A percentile compares a stretch with the other conserved stretches of the same genome.
Evolutionary conservation across 768 basidiomycete species (phyloP).

Genomic region (Leccinum subgranulosum): DNA sequence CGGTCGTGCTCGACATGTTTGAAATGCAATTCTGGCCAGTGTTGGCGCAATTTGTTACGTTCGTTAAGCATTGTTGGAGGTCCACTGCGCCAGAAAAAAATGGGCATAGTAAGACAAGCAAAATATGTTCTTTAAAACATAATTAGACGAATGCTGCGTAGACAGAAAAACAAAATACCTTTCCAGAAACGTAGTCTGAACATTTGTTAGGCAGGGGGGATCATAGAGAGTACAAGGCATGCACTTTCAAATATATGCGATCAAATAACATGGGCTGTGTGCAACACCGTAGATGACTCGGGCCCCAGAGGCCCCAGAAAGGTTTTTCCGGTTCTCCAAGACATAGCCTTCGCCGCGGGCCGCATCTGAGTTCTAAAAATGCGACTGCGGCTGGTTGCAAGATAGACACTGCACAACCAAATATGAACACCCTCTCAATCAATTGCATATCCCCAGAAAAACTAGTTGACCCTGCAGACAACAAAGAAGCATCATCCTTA

Average conservation of each 20-base stretch:
- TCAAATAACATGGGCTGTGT: background rate
- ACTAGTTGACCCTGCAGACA: background rate
- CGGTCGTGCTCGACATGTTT: background rate
- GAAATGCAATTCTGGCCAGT: background rate
- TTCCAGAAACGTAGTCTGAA: background rate
- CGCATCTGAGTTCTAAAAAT: no score
- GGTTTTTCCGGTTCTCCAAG: background rate
- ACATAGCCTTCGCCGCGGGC: background rate
- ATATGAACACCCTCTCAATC: background rate
- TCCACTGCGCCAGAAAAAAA: slow-evolving; percentile 1
- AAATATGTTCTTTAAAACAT: background rate
- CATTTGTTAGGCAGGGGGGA: slow-evolving; percentile 1
- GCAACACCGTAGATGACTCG: background rate
- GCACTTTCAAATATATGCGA: background rate
- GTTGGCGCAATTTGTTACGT: slow-evolving; percentile 3
- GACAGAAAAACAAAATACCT: slow-evolving; percentile 1
- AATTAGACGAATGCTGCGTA: background rate
- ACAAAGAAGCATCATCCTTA: no score
- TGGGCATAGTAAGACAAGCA: background rate
- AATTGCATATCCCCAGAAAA: background rate
- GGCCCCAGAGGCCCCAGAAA: background rate
- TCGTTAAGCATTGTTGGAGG: slow-evolving; percentile 11
- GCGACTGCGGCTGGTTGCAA: background rate
- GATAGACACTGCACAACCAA: background rate
- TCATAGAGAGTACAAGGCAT: background rate